Evolutionary conservation across 2,329 filamentous ascomycete genomes (phyloP).

Genomic region (Aureobasidium sp.): DNA sequence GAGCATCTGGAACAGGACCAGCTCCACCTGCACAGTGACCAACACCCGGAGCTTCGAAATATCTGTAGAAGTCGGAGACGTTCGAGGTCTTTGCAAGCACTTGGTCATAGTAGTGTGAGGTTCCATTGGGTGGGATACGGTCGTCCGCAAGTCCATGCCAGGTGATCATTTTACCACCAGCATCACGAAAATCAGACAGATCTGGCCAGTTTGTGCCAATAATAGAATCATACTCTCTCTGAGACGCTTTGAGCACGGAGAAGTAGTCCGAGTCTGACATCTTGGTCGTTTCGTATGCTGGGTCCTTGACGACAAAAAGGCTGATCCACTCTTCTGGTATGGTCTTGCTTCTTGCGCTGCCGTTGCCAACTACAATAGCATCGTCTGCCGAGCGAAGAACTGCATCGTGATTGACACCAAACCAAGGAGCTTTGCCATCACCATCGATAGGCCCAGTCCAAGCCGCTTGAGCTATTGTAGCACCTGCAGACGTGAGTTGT

Average conservation of each 20-base stretch:
- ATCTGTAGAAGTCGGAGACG: conserved; percentile 31
- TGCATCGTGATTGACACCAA: conserved; percentile 27
- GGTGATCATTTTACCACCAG: conserved; percentile 38
- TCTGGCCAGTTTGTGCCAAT: conserved; percentile 35
- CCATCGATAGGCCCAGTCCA: conserved; percentile 28
- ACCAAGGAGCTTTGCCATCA: conserved; percentile 28
- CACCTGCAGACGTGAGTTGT: conserved; percentile 26
- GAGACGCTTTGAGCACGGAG: conserved; percentile 22
- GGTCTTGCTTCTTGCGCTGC: conserved; percentile 20
- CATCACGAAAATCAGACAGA: conserved; percentile 30
- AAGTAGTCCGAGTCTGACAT: conserved; percentile 27
- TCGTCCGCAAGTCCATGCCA: conserved; percentile 38
- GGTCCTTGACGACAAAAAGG: conserved; percentile 29
- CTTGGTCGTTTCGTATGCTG: conserved; percentile 26
- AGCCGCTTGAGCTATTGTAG: conserved; percentile 25
- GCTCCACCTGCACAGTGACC: conserved; percentile 30
- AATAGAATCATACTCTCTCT: conserved; percentile 28
- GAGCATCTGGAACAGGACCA: conserved; percentile 24
- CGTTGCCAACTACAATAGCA: conserved; percentile 24
- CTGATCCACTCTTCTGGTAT: conserved; percentile 31
- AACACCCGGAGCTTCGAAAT: conserved; percentile 35
- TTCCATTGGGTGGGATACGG: conserved; percentile 33
- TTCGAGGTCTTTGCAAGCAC: conserved; percentile 25
- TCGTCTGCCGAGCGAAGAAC: conserved; percentile 22
- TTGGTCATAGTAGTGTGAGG: conserved; percentile 32